Evolutionary conservation across 2,329 filamentous ascomycete species (phyloP), one percentile per base, ranked within the genome.

Genomic region (Arthrinium phaeospermum): DNA sequence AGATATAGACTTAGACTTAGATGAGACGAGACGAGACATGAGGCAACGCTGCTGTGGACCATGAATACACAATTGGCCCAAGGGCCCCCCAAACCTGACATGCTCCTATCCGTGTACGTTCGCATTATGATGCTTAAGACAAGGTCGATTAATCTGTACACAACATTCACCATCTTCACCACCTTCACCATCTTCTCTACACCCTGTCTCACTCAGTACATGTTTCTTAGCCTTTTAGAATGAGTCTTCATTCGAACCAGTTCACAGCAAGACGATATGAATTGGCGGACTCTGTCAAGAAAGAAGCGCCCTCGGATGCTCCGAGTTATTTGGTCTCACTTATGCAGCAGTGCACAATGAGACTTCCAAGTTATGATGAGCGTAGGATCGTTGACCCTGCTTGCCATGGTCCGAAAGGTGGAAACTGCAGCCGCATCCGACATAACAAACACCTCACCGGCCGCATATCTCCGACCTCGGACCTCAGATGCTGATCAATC

Each of bases 21-120:
- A 64, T 64, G 57, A 64, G 57, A 61, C 37, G 53, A 61, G 53
- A 64, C 57, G 57, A 64, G 57, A 64, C 57, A 64, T 64, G 57
- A 64, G 30, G 57, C 57, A 64, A 64, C 57, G 57, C 57, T 64
- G 57, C 57, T 64, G 57, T 64, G 57, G 57, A 64, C n/a, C 57
- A 64, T 30, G 34, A 64, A 64, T 64, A 64, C 57, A 64, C 57
- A 64, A 64, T 64, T n/a, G 57, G n/a, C 57, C 57, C 12, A 5
- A n/a, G 22, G 5, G 57, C 34, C 41, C 57, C n/a, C 34, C 34
- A 37, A 64, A 41, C 12, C 19, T 64, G 22, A 12, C 2, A 64
- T 6, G 10, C 34, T n/a, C 34, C 57, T 8, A 37, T 4, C 34
- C 16, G 8, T 22, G 10, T 53, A 37, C 53, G 53, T 10, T 27